These are phyloP conservation scores for Letharia lupina DNA, from an alignment of 495 filamentous ascomycete species.

Conservation along the genomic window DNA sequence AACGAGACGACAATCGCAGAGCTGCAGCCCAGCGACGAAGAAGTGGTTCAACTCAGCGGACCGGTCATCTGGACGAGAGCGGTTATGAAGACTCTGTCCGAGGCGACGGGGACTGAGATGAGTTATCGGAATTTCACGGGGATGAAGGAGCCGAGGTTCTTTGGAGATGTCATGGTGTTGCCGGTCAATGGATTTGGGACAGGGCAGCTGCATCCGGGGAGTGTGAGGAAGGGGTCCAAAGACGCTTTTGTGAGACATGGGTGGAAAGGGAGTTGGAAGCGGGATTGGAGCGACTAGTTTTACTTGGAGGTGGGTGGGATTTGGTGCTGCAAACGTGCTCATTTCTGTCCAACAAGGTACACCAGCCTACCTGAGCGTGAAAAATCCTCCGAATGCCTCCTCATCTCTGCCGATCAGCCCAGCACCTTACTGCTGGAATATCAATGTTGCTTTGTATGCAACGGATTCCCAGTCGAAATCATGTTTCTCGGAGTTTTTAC, in stretches of 20 bases:
- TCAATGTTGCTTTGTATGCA: no score
- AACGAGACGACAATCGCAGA: slow-evolving; percentile 29
- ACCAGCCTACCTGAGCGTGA: no score
- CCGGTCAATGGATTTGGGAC: slow-evolving; percentile 35
- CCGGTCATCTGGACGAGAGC: slow-evolving; percentile 35
- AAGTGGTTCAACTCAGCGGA: slow-evolving; percentile 34
- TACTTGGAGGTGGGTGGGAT: no score
- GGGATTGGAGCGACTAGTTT: neutral
- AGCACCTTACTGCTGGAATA: no score
- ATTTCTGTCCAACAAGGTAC: no score
- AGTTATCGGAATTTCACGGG: slow-evolving; percentile 6
- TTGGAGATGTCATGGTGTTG: slow-evolving; percentile 30
- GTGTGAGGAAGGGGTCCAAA: neutral
- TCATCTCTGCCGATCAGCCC: no score
- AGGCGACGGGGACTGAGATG: slow-evolving; percentile 18
- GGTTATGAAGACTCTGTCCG: slow-evolving; percentile 30
- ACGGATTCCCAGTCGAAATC: no score
- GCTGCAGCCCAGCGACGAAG: slow-evolving; percentile 19
- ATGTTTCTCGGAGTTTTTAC: no score
- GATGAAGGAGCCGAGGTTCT: slow-evolving; percentile 1
- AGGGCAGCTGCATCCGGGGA: slow-evolving; percentile 3
- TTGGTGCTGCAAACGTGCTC: no score
- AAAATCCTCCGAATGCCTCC: no score
- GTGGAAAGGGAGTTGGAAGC: neutral
- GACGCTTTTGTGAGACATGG: neutral